A percentile compares a stretch with the other conserved stretches of the same genome.
phyloP scores from a whole-genome alignment of 1,284 basidiomycete genomes.

The Volvariella volvacea region DNA sequence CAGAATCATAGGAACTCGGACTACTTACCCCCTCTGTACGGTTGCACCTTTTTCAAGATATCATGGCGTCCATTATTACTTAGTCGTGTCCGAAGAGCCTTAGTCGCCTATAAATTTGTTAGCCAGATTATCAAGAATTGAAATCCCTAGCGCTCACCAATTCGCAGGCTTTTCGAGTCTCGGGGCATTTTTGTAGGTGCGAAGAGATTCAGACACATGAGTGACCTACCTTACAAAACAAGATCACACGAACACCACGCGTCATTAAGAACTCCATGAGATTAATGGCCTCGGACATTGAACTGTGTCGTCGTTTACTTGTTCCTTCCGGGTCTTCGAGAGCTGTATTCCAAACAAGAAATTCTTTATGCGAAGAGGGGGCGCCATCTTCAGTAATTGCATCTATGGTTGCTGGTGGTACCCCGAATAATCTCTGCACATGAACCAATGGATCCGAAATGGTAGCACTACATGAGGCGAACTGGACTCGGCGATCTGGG shows the following conservation, averaged over 20 bases:
- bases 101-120: conserved; percentile 56
- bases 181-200: background rate
- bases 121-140: conserved; percentile 3
- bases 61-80: conserved; percentile 73
- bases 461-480: conserved; percentile 88
- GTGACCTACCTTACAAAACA: conserved; percentile 75
- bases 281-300: conserved; percentile 67
- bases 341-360: conserved; percentile 74
- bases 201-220: too few species aligned
- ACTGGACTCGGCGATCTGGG: conserved; percentile 53
- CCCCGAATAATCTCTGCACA: conserved; percentile 71
- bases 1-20: background rate
- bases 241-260: conserved; percentile 73
- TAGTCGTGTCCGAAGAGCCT: conserved; percentile 67
- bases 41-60: conserved; percentile 71
- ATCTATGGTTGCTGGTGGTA: conserved; percentile 56
- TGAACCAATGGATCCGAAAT: conserved; percentile 75
- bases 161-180: conserved; percentile 82
- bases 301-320: conserved; percentile 50
- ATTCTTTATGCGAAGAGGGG: conserved; percentile 76
- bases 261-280: conserved; percentile 82
- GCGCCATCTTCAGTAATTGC: conserved; percentile 80
- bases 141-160: conserved; percentile 37
- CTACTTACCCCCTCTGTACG: conserved; percentile 73
- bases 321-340: conserved; percentile 54